Percentiles rank a stretch among this genome's conserved stretches.
phyloP scores from a whole-genome alignment of 2,329 filamentous ascomycete genomes.

The Plenodomus lindquistii region DNA sequence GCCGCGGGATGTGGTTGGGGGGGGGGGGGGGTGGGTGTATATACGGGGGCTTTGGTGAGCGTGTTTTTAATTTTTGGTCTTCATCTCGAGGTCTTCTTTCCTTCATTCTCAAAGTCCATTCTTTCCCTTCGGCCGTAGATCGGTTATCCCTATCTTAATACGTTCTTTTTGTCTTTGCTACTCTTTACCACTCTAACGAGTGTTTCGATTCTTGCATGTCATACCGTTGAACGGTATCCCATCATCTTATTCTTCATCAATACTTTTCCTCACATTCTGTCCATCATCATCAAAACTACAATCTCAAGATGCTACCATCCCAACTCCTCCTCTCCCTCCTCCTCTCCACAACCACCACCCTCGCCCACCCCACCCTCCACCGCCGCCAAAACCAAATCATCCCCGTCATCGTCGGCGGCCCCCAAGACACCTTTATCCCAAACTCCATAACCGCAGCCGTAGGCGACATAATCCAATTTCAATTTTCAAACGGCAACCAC shows the following conservation, averaged over 20 bases:
- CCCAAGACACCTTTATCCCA: slow-evolving; percentile 34
- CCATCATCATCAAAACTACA: slow-evolving; percentile 2
- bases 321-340: slow-evolving; percentile 3
- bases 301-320: neutral
- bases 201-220: neutral
- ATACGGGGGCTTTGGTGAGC: too few species aligned
- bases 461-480: slow-evolving; percentile 37
- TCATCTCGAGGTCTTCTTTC: too few species aligned
- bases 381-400: slow-evolving; percentile 29
- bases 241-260: too few species aligned
- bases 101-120: too few species aligned
- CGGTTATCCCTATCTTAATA: too few species aligned
- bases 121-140: too few species aligned
- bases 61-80: too few species aligned
- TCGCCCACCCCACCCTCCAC: slow-evolving; percentile 5
- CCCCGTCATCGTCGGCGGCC: slow-evolving; percentile 36
- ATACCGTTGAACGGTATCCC: slow-evolving; percentile 31
- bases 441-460: slow-evolving; percentile 32
- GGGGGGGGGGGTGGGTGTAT: too few species aligned
- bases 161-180: too few species aligned
- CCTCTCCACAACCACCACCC: slow-evolving; percentile 1
- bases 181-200: too few species aligned
- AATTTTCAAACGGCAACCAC: slow-evolving; percentile 40
- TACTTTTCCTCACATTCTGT: slow-evolving; percentile 3
- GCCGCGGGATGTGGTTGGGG: too few species aligned